Conservation (phyloP, 129 eudicot genomes). For the Oenanthe sinensis region DNA sequence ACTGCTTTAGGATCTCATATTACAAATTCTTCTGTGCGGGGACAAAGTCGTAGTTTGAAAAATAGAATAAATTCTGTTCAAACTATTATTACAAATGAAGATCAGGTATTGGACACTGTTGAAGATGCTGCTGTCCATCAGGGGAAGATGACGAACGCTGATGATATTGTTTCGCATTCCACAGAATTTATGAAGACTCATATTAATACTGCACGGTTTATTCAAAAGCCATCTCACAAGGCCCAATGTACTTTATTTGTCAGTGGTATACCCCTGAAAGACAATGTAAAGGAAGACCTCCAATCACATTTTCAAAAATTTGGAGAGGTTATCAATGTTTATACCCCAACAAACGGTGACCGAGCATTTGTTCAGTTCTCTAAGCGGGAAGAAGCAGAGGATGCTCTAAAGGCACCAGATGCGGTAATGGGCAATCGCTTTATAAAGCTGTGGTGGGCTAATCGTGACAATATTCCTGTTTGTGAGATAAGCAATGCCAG, state of each 20-base stretch:
- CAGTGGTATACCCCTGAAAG: slow-evolving; percentile 65
- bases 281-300: slow-evolving; percentile 65
- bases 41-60: slow-evolving; percentile 48
- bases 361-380: slow-evolving; percentile 97
- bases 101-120: slow-evolving; percentile 25
- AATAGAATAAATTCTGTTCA: slow-evolving; percentile 27
- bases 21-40: slow-evolving; percentile 44
- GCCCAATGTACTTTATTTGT: slow-evolving; percentile 83
- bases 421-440: slow-evolving; percentile 97
- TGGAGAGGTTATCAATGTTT: slow-evolving; percentile 77
- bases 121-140: slow-evolving; percentile 27
- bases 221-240: slow-evolving; percentile 57
- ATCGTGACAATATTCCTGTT: slow-evolving; percentile 67
- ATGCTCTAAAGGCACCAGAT: slow-evolving; percentile 87
- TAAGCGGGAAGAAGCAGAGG: slow-evolving; percentile 91
- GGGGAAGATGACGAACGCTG: slow-evolving; percentile 24
- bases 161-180: slow-evolving; percentile 13
- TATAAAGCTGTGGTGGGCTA: slow-evolving; percentile 93
- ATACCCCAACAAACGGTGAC: slow-evolving; percentile 57
- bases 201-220: slow-evolving; percentile 36
- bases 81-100: slow-evolving; percentile 26
- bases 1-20: slow-evolving; percentile 36
- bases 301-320: slow-evolving; percentile 84
- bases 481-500: slow-evolving; percentile 39
- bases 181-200: slow-evolving; percentile 30